Conservation (phyloP, 1,284 basidiomycete species). For the Malassezia furfur region DNA sequence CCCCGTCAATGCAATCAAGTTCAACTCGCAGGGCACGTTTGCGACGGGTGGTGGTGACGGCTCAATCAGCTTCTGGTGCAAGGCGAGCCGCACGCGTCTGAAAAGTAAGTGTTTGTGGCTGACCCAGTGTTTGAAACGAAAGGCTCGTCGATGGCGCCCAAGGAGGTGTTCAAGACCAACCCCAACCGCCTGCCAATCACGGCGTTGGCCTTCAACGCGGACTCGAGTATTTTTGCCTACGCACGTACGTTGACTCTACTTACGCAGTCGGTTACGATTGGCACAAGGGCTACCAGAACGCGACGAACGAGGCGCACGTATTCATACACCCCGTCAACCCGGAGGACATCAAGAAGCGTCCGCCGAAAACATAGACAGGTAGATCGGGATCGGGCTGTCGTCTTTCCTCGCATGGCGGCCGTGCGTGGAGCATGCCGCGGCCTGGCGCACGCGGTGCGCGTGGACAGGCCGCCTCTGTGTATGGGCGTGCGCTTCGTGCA, state of each 20-base stretch:
- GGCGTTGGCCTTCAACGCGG: slow-evolving; percentile 39
- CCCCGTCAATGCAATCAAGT: slow-evolving; percentile 80
- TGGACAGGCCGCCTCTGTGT: background rate
- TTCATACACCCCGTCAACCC: slow-evolving; percentile 38
- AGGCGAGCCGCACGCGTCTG: slow-evolving; percentile 74
- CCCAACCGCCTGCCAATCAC: slow-evolving; percentile 39
- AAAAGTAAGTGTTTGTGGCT: slow-evolving; percentile 58
- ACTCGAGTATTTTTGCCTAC: slow-evolving; percentile 44
- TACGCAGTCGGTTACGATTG: slow-evolving; percentile 39
- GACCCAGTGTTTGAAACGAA: slow-evolving; percentile 39
- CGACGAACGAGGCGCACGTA: slow-evolving; percentile 32
- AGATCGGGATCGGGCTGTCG: background rate
- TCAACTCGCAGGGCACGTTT: slow-evolving; percentile 89
- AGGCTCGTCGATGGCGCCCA: slow-evolving; percentile 31
- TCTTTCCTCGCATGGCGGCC: background rate
- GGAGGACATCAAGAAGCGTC: slow-evolving; percentile 38
- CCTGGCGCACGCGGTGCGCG: background rate
- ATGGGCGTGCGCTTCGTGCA: background rate
- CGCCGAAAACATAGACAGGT: slow-evolving; percentile 25
- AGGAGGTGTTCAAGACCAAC: slow-evolving; percentile 37
- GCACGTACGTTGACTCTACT: slow-evolving; percentile 17
- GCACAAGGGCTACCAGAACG: slow-evolving; percentile 42
- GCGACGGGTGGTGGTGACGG: slow-evolving; percentile 69
- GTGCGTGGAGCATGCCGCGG: background rate
- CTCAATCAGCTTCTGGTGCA: slow-evolving; percentile 59